Evolutionary conservation across 164 flowering plant genomes (phyloP).

Genomic region (grape (Vitis vinifera)): ASM3070453v1 NC_081820.1:26543501-26544000

Average conservation of each 20-base stretch:
- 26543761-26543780: constrained; percentile 20
- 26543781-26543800: constrained; percentile 3
- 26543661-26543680: too few relatives aligned
- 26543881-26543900: not conserved
- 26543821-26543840: not conserved
- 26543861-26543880: not conserved
- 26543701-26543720: too few relatives aligned
- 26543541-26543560: too few relatives aligned
- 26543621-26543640: too few relatives aligned
- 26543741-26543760: constrained; percentile 24
- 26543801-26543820: constrained; percentile 16
- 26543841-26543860: not conserved
- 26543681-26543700: too few relatives aligned
- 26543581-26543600: too few relatives aligned
- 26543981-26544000: not conserved
- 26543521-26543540: too few relatives aligned
- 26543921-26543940: constrained; percentile 11
- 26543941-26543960: constrained; percentile 4
- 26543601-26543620: too few relatives aligned
- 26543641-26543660: not conserved
- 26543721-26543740: constrained; percentile 16
- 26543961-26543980: too few relatives aligned
- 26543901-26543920: not conserved
- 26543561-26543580: too few relatives aligned
- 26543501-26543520: too few relatives aligned